These are phyloP conservation scores for Petasospora fabianii DNA, from an alignment of 1,139 yeast species.

Conservation along the genomic window DNA sequence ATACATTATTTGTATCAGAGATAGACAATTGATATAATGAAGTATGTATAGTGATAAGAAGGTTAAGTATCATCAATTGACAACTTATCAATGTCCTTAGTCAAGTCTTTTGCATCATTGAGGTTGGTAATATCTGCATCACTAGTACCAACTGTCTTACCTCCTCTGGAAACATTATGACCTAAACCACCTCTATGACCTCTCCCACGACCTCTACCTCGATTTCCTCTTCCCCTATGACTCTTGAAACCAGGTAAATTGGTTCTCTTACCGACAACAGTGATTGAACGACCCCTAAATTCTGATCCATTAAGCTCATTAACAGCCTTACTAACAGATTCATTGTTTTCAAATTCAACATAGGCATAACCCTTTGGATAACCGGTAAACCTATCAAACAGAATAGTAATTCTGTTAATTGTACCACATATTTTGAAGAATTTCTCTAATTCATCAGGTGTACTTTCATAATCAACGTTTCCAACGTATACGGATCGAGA, in stretches of 20 bases:
- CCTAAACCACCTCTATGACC: too few relatives aligned
- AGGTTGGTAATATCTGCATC: too few relatives aligned
- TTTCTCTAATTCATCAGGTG: conserved; percentile 79
- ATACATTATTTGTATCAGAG: too few relatives aligned
- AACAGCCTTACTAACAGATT: conserved; percentile 49
- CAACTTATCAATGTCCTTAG: too few relatives aligned
- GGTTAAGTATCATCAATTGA: too few relatives aligned
- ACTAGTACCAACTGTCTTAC: too few relatives aligned
- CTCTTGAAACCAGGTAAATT: conserved; percentile 54
- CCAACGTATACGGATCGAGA: conserved; percentile 58
- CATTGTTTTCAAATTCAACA: conserved; percentile 53
- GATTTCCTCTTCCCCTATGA: conserved; percentile 11
- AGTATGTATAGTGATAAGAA: too few relatives aligned
- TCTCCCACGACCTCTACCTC: conserved; percentile 5
- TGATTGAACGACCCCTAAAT: conserved; percentile 53
- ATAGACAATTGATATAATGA: too few relatives aligned
- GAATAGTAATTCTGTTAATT: conserved; percentile 79
- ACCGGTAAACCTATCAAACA: conserved; percentile 68
- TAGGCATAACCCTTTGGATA: conserved; percentile 78
- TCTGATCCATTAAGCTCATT: conserved; percentile 43
- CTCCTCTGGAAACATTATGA: too few relatives aligned
- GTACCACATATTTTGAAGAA: conserved; percentile 73
- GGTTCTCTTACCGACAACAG: conserved; percentile 63
- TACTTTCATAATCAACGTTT: conserved; percentile 63
- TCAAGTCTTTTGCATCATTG: too few relatives aligned